These are phyloP conservation scores for Roridomyces roridus DNA, from an alignment of 768 basidiomycete genomes.

Conservation along the genomic window DNA sequence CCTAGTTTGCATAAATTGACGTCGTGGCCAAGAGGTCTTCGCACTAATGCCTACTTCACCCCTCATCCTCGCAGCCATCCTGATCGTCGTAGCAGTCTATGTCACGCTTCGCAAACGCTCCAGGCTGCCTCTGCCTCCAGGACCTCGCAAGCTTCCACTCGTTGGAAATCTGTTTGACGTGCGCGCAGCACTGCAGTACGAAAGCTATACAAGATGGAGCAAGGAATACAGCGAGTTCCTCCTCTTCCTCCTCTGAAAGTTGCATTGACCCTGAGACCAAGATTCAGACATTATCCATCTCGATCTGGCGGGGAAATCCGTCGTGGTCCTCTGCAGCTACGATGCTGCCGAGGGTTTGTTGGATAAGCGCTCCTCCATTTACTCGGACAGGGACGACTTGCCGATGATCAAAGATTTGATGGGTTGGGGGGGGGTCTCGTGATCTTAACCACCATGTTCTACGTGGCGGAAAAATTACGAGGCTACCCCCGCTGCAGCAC, in stretches of 20 bases:
- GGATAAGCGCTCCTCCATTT: conserved; percentile 47
- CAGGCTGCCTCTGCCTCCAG: conserved; percentile 18
- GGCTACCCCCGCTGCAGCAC: no score
- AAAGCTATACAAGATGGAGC: conserved; percentile 15
- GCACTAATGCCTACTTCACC: no score
- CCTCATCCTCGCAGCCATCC: no score
- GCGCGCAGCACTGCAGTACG: conserved; percentile 12
- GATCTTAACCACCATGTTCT: no score
- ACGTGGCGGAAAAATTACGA: no score
- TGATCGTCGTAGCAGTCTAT: no score
- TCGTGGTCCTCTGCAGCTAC: conserved; percentile 44
- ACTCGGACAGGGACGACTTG: conserved; percentile 46
- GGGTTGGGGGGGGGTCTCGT: no score
- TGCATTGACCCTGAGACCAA: not conserved
- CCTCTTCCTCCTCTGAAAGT: conserved; percentile 19
- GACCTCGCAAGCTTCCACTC: conserved; percentile 18
- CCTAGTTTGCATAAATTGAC: no score
- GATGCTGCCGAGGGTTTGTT: conserved; percentile 45
- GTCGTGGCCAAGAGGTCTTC: no score
- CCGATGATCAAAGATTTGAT: no score
- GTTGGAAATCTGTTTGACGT: conserved; percentile 21
- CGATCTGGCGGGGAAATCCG: conserved; percentile 33
- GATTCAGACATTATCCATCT: conserved; percentile 39
- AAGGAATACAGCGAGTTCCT: conserved; percentile 13
- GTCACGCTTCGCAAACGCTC: not conserved